phyloP scores from a whole-genome alignment of 371 early-diverging fungal species.

The Syncephalastrum racemosum region DNA sequence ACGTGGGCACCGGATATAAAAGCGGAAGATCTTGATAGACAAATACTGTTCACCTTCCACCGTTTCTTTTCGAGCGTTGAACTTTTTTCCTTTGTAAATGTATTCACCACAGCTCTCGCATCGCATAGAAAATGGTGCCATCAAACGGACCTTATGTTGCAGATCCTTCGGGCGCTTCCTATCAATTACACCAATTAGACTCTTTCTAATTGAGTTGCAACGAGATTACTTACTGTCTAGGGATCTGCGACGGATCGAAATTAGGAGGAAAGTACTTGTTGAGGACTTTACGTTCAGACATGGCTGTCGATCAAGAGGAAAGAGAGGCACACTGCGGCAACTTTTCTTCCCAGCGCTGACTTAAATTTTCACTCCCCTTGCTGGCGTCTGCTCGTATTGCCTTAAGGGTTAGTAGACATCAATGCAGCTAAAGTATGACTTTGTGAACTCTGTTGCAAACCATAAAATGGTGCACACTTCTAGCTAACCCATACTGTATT shows the following conservation, averaged over 20 bases:
- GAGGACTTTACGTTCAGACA: slow-evolving; percentile 85
- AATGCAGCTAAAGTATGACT: too few relatives aligned
- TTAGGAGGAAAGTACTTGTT: slow-evolving; percentile 96
- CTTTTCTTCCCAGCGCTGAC: too few relatives aligned
- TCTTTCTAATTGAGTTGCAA: background rate
- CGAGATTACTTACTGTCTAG: slow-evolving; percentile 38
- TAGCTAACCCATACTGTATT: too few relatives aligned
- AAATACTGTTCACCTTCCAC: slow-evolving; percentile 84
- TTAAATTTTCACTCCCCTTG: too few relatives aligned
- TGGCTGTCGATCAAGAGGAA: slow-evolving; percentile 20
- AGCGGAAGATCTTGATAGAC: slow-evolving; percentile 88
- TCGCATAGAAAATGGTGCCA: slow-evolving; percentile 98
- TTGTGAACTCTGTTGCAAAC: too few relatives aligned
- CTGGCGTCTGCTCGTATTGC: too few relatives aligned
- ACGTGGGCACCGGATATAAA: slow-evolving; percentile 93
- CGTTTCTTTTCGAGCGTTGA: slow-evolving; percentile 94
- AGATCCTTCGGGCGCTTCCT: slow-evolving; percentile 78
- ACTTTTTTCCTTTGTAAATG: slow-evolving; percentile 96
- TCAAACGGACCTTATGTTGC: slow-evolving; percentile 93
- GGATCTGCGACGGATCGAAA: slow-evolving; percentile 80
- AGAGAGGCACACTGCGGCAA: background rate
- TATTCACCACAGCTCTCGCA: slow-evolving; percentile 96
- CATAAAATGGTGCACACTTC: too few relatives aligned
- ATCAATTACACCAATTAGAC: slow-evolving; percentile 43
- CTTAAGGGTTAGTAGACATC: too few relatives aligned